A percentile compares a stretch with the other conserved stretches of the same genome.
phyloP scores from a whole-genome alignment of 371 early-diverging fungal genomes.

The Syncephalastrum racemosum region DNA sequence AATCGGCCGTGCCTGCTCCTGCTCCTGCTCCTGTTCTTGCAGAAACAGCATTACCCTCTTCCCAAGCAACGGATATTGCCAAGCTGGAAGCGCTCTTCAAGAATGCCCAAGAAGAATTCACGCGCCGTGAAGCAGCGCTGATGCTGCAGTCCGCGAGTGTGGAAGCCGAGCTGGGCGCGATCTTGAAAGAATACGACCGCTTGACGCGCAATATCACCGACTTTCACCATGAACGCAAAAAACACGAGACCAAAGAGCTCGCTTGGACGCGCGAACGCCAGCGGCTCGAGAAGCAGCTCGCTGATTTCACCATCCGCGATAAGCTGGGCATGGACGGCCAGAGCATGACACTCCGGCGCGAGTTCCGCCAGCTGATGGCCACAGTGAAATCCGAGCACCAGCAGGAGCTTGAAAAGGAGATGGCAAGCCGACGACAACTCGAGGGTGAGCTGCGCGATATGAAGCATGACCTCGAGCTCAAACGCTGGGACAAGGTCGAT shows the following conservation, averaged over 20 bases:
- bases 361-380: slow-evolving; percentile 57
- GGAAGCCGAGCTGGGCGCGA: slow-evolving; percentile 41
- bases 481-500: slow-evolving; percentile 42
- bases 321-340: slow-evolving; percentile 21
- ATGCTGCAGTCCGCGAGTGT: slow-evolving; percentile 37
- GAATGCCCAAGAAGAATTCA: slow-evolving; percentile 30
- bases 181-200: slow-evolving; percentile 51
- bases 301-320: slow-evolving; percentile 27
- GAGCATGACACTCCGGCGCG: slow-evolving; percentile 50
- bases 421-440: slow-evolving; percentile 32
- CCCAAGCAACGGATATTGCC: too few relatives aligned
- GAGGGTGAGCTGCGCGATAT: slow-evolving; percentile 43
- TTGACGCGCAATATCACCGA: slow-evolving; percentile 49
- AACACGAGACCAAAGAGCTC: slow-evolving; percentile 24
- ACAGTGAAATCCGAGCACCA: slow-evolving; percentile 48
- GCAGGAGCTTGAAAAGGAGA: slow-evolving; percentile 39
- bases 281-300: slow-evolving; percentile 26
- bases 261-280: slow-evolving; percentile 27
- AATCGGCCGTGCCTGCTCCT: neutral
- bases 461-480: slow-evolving; percentile 47
- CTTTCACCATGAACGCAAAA: slow-evolving; percentile 42
- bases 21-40: neutral
- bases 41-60: neutral
- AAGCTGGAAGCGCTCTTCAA: slow-evolving; percentile 3
- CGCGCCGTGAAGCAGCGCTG: slow-evolving; percentile 32